Evolutionary conservation across 2,329 filamentous ascomycete species (phyloP), one percentile per base, ranked within the genome.

Genomic region (Neophaeococcomyces aloes): DNA sequence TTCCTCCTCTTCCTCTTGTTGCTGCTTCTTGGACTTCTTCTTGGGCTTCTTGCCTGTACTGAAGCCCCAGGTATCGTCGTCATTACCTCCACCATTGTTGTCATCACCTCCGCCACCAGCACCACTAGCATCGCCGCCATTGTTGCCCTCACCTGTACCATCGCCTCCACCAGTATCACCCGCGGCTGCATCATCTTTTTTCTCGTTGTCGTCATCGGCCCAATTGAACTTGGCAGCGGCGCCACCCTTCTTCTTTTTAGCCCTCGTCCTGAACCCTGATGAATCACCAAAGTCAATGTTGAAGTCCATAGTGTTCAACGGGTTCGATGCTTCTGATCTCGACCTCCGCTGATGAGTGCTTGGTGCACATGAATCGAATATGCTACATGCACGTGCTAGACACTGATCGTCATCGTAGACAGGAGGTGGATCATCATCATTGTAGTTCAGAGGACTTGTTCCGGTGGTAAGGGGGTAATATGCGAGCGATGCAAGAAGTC

Each of bases 211-310:
- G 31, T 66, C 66, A 14, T 67, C 66, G 40, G 53, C 60, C 62
- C 63, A 68, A 50, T 52, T 57, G 52, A 57, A 59, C 32, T 63
- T 57, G 0, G 66, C 62, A 23, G 65, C 59, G 48, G 70, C 69
- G 25, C 63, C 61, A 29, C 67, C 67, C 50, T 69, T 69, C 61
- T 81, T 81, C 39, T 59, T 60, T 21, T 52, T 57, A 10, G 32
- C 52, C 15, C 46, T 49, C 21, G 53, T 51, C 25, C 53, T 52
- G 36, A 58, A 42, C 19, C 50, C 53, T n/a, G 53, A 51, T 4
- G 53, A 47, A 35, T 55, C 48, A n/a, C 48, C 52, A 31, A 56
- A 59, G 72, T 78, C 59, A 51, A 73, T 44, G 29, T 48, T 50
- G 33, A 39, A 46, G 40, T 55, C 51, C 53, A 55, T 55, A 29